These are phyloP conservation scores for Glebionis coronaria DNA, from an alignment of 129 eudicot genomes.

Conservation along the genomic window DNA sequence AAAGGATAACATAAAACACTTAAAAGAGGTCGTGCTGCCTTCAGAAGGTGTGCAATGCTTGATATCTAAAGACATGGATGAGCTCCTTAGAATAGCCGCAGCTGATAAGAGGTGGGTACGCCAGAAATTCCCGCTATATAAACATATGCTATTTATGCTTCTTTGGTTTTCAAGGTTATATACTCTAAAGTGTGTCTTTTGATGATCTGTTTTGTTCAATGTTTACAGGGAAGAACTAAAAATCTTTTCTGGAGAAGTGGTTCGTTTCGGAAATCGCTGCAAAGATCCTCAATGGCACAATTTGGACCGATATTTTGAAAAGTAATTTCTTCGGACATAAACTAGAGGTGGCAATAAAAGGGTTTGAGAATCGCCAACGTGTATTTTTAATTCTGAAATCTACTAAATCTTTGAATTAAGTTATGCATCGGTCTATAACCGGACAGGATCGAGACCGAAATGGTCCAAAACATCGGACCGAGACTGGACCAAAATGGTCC, in stretches of 20 bases:
- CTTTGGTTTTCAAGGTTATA: neutral
- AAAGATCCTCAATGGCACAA: slow-evolving; percentile 99
- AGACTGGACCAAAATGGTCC: too few species aligned
- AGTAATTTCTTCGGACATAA: slow-evolving; percentile 42
- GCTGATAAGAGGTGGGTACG: slow-evolving; percentile 77
- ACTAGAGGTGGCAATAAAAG: neutral
- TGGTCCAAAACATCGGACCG: too few species aligned
- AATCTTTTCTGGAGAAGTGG: slow-evolving; percentile 85
- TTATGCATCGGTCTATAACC: too few species aligned
- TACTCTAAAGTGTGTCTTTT: neutral
- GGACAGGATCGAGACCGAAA: too few species aligned
- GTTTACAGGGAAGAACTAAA: slow-evolving; percentile 79
- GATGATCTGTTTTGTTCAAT: slow-evolving; percentile 7
- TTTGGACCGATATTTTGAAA: slow-evolving; percentile 92
- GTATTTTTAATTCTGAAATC: neutral
- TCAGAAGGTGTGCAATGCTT: slow-evolving; percentile 87
- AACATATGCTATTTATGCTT: neutral
- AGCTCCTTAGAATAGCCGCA: slow-evolving; percentile 83
- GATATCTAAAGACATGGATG: slow-evolving; percentile 82
- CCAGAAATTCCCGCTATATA: neutral
- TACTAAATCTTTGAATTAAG: neutral
- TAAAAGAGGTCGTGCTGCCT: slow-evolving; percentile 79
- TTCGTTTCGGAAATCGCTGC: slow-evolving; percentile 96
- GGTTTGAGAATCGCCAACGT: neutral
- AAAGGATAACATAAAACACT: slow-evolving; percentile 70